Percentiles rank a stretch among this genome's conserved stretches.
These are phyloP conservation scores for Solanum boliviense DNA, from an alignment of 257 asterid species.

Conservation along the genomic window DNA sequence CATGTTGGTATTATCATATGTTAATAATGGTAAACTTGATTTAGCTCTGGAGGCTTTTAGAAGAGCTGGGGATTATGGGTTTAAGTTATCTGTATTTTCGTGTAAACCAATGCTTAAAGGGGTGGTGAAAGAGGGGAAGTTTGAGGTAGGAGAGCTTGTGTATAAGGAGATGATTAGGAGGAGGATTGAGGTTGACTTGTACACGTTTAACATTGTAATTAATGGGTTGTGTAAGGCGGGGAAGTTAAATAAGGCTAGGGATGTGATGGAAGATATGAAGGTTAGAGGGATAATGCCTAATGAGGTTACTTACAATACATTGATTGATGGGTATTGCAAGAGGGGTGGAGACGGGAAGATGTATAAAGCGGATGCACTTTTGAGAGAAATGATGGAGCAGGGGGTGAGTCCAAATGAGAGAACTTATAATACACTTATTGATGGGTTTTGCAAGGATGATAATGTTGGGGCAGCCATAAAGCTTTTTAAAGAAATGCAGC, in stretches of 20 bases:
- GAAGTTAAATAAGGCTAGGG: slow-evolving; percentile 62
- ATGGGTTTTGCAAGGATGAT: slow-evolving; percentile 76
- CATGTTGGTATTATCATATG: slow-evolving; percentile 49
- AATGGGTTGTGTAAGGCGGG: slow-evolving; percentile 78
- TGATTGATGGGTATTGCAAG: slow-evolving; percentile 71
- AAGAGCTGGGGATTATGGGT: slow-evolving; percentile 70
- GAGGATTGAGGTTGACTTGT: slow-evolving; percentile 39
- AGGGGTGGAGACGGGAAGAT: slow-evolving; percentile 63
- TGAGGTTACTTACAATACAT: slow-evolving; percentile 60
- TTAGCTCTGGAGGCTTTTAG: slow-evolving; percentile 66
- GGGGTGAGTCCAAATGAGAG: slow-evolving; percentile 39
- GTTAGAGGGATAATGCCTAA: slow-evolving; percentile 44
- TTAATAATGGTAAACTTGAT: slow-evolving; percentile 26
- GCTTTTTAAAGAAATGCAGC: slow-evolving; percentile 58
- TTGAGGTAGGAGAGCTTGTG: slow-evolving; percentile 38
- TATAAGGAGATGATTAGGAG: slow-evolving; percentile 73
- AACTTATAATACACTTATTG: slow-evolving; percentile 61
- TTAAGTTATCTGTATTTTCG: slow-evolving; percentile 43
- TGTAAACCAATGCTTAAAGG: slow-evolving; percentile 50
- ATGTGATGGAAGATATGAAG: slow-evolving; percentile 77
- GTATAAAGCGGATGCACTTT: slow-evolving; percentile 50
- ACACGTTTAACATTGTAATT: slow-evolving; percentile 50
- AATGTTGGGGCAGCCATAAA: slow-evolving; percentile 41
- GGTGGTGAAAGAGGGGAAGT: slow-evolving; percentile 38
- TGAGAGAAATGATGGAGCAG: slow-evolving; percentile 66